Percentiles rank a stretch among this genome's conserved stretches.
Conservation (phyloP, 805 yeast species). For the Isabelozyma pseudorhagii region DNA sequence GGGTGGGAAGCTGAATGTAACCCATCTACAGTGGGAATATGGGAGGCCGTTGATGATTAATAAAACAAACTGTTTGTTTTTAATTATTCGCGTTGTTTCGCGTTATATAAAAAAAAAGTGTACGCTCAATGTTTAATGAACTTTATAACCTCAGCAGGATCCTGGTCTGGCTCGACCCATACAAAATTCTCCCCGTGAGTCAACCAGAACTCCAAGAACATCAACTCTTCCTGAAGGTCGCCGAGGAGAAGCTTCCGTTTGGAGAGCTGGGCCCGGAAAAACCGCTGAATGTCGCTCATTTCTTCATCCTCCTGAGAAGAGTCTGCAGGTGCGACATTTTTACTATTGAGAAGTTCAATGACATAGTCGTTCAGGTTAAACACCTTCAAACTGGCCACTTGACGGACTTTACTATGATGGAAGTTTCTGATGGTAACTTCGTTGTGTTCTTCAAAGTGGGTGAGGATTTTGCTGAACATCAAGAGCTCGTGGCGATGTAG, state of each 20-base stretch:
- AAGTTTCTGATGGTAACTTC: constrained; percentile 40
- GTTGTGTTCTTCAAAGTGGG: constrained; percentile 40
- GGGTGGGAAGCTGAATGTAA: constrained; percentile 14
- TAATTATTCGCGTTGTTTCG: neutral
- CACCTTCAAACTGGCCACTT: constrained; percentile 12
- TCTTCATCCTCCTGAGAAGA: constrained; percentile 1
- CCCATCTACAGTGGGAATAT: neutral
- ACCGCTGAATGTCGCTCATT: constrained; percentile 12
- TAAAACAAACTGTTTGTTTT: too few relatives aligned
- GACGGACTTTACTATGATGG: constrained; percentile 29
- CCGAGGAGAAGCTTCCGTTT: constrained; percentile 34
- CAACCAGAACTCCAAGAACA: constrained; percentile 35
- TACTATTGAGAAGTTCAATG: constrained; percentile 18
- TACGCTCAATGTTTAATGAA: constrained; percentile 2
- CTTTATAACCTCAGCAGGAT: constrained; percentile 33
- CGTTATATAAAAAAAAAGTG: neutral
- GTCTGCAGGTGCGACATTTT: neutral
- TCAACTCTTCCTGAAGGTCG: constrained; percentile 31
- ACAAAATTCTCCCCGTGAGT: constrained; percentile 33
- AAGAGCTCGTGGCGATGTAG: constrained; percentile 29
- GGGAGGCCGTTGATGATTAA: too few relatives aligned
- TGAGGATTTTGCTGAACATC: constrained; percentile 30
- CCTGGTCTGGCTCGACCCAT: constrained; percentile 48
- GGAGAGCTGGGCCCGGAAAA: constrained; percentile 17
- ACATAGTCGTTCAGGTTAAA: constrained; percentile 17